Percentiles rank a stretch among this genome's conserved stretches.
These are phyloP conservation scores for Oryza brachyantha DNA, from an alignment of 176 grass and related monocot species.

Conservation along the genomic window DNA sequence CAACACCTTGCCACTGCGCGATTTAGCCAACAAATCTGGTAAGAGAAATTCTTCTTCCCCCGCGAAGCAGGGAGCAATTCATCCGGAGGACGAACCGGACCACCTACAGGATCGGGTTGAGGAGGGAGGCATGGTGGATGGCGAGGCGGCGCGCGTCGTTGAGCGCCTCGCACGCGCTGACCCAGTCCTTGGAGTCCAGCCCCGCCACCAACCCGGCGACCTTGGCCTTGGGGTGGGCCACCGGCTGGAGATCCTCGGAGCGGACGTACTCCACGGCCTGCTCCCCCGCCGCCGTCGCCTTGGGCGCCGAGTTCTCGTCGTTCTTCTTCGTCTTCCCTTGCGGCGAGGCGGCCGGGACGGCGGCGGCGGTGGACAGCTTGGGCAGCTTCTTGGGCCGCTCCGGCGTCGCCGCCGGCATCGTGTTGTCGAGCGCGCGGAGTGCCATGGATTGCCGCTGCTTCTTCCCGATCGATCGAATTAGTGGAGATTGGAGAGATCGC, in stretches of 20 bases:
- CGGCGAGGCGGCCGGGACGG: not conserved
- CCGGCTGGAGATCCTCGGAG: constrained; percentile 55
- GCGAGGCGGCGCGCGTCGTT: constrained; percentile 78
- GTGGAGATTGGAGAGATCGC: not conserved
- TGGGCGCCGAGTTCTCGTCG: constrained; percentile 55
- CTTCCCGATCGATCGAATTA: not conserved
- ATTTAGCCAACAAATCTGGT: not conserved
- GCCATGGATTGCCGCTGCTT: constrained; percentile 50
- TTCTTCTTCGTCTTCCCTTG: constrained; percentile 24
- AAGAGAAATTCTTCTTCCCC: too few species aligned
- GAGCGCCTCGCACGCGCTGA: constrained; percentile 66
- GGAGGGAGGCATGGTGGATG: constrained; percentile 57
- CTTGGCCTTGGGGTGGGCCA: constrained; percentile 50
- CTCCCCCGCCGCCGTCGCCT: constrained; percentile 36
- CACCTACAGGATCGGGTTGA: constrained; percentile 64
- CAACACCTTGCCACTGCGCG: constrained; percentile 59
- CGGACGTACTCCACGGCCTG: constrained; percentile 71
- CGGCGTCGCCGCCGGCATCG: constrained; percentile 43
- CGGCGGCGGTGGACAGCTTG: constrained; percentile 40
- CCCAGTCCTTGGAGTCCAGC: constrained; percentile 84
- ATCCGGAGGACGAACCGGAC: not conserved
- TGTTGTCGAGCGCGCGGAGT: constrained; percentile 83
- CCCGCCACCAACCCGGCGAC: constrained; percentile 51
- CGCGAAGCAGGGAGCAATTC: too few species aligned
- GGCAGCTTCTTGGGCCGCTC: constrained; percentile 75